Percentiles rank a stretch among this genome's conserved stretches.
phyloP scores from a whole-genome alignment of 139 green algal genomes.

The Chlamydomonas sp. region DNA sequence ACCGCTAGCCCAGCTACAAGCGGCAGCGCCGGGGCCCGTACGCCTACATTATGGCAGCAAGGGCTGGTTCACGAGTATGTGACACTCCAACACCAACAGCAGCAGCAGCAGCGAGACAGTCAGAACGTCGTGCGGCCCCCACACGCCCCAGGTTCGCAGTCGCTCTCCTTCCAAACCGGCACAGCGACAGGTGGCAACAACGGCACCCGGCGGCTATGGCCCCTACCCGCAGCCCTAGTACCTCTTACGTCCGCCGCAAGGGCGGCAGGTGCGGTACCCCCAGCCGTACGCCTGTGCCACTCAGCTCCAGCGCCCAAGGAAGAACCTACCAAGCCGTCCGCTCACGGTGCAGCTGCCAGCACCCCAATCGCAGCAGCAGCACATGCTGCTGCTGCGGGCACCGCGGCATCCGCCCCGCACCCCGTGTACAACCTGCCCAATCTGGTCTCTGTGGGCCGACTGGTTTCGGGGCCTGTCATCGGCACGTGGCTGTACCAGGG shows the following conservation, averaged over 20 bases:
- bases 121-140: no score
- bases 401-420: background rate
- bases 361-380: background rate
- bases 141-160: no score
- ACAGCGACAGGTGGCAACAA: no score
- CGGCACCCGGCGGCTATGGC: no score
- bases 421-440: conserved; percentile 34
- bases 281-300: background rate
- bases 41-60: no score
- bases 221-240: background rate
- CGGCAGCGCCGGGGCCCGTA: no score
- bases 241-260: background rate
- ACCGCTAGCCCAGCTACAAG: no score
- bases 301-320: background rate
- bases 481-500: conserved; percentile 29
- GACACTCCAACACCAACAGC: no score
- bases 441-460: conserved; percentile 12
- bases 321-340: background rate
- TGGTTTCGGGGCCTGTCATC: conserved; percentile 33
- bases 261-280: background rate
- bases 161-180: no score
- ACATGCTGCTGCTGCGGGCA: background rate
- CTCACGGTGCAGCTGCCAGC: background rate
- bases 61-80: no score
- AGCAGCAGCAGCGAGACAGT: no score